phyloP scores from a whole-genome alignment of 169 alveolate genomes.

The Pseudocohnilembus persalinus region DNA sequence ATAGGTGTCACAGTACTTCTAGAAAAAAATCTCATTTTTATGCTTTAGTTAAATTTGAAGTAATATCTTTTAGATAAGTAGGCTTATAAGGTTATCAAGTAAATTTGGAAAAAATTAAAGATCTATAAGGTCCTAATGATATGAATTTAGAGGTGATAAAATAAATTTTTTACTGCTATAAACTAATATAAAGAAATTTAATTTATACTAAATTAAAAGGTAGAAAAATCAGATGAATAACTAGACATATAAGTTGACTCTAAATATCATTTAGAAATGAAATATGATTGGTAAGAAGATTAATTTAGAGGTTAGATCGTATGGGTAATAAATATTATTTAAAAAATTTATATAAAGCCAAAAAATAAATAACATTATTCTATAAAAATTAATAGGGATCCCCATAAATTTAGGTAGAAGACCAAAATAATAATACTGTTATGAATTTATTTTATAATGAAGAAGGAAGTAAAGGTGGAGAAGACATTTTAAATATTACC shows the following conservation, averaged over 20 bases:
- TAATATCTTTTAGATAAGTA: not conserved
- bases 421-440: not conserved
- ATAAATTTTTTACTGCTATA: not conserved
- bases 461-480: not conserved
- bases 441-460: not conserved
- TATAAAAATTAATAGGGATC: not conserved
- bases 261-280: not conserved
- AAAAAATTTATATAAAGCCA: too few relatives aligned
- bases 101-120: conserved; percentile 20
- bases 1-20: not conserved
- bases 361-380: too few relatives aligned
- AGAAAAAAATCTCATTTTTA: conserved; percentile 7
- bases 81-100: conserved; percentile 5
- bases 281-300: not conserved
- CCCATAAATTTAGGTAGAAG: not conserved
- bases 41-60: not conserved
- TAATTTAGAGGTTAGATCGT: not conserved
- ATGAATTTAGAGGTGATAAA: not conserved
- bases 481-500: not conserved
- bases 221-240: too few relatives aligned
- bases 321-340: not conserved
- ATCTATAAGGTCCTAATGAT: not conserved
- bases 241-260: not conserved
- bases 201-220: too few relatives aligned
- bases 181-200: too few relatives aligned